These are phyloP conservation scores for Histomonas meleagridis DNA, from an alignment of 208 protist species.

Conservation along the genomic window DNA sequence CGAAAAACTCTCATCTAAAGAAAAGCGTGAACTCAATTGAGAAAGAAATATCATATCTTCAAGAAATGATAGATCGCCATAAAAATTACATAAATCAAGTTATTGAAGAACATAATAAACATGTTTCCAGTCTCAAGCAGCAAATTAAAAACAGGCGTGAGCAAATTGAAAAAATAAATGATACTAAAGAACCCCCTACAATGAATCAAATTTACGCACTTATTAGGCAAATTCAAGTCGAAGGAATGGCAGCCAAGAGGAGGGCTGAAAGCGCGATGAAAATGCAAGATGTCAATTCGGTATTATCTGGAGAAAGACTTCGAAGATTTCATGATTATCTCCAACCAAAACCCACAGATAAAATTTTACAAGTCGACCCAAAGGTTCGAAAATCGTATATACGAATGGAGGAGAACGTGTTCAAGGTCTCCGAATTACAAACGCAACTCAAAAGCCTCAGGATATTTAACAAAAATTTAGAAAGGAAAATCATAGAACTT, in stretches of 20 bases:
- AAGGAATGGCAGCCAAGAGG: neutral
- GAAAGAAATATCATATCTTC: neutral
- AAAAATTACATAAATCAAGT: neutral
- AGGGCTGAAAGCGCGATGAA: neutral
- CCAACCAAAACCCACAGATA: neutral
- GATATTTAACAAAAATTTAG: neutral
- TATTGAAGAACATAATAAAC: neutral
- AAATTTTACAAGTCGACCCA: neutral
- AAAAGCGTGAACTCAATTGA: neutral
- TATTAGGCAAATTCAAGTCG: conserved; percentile 24
- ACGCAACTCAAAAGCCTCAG: neutral
- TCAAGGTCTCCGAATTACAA: neutral
- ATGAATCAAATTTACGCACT: conserved; percentile 2
- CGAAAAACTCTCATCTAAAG: neutral
- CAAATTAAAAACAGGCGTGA: neutral
- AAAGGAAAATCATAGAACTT: neutral
- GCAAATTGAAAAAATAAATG: conserved; percentile 13
- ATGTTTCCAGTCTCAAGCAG: neutral
- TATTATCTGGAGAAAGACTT: neutral
- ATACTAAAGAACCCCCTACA: neutral
- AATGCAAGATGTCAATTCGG: neutral
- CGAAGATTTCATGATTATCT: neutral
- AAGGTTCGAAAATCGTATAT: neutral
- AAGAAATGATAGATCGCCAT: neutral
- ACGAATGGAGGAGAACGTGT: neutral